Evolutionary conservation across 305 asterid genomes (phyloP).

Genomic region (Lippia alba): DNA sequence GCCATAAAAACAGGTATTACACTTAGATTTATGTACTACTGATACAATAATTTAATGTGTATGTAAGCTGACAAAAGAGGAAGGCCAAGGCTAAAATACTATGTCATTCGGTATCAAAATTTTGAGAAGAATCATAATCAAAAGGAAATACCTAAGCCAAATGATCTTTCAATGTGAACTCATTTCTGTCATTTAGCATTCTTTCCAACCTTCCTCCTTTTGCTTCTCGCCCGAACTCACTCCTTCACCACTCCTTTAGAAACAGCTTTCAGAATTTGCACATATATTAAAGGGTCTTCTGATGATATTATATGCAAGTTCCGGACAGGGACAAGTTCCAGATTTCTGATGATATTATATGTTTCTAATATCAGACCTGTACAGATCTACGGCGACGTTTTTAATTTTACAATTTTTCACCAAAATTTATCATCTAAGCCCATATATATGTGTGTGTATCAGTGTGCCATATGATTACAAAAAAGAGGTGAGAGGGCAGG

Average conservation of each 20-base stretch:
- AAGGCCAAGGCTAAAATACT: constrained; percentile 8
- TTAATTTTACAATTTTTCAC: constrained; percentile 27
- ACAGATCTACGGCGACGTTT: constrained; percentile 5
- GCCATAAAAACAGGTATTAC: neutral
- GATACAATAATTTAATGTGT: constrained; percentile 18
- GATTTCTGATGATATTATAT: neutral
- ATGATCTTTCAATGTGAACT: too few species aligned
- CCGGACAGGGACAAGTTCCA: neutral
- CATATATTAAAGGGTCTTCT: too few species aligned
- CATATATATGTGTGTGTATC: constrained; percentile 15
- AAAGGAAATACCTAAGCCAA: neutral
- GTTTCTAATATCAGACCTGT: neutral
- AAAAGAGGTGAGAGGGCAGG: neutral
- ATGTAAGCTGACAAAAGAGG: neutral
- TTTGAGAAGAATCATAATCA: neutral
- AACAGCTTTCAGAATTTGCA: too few species aligned
- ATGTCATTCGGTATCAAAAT: constrained; percentile 17
- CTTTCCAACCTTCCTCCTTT: too few species aligned
- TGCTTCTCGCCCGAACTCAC: too few species aligned
- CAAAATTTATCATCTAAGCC: constrained; percentile 19
- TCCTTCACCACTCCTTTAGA: too few species aligned
- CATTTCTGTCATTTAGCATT: too few species aligned
- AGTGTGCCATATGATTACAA: constrained; percentile 24
- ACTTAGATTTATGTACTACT: neutral
- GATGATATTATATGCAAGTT: neutral